Evolutionary conservation across 1,284 basidiomycete species (phyloP), one percentile per base, ranked within the genome.

Genomic region (Puccinia sorghi): DNA sequence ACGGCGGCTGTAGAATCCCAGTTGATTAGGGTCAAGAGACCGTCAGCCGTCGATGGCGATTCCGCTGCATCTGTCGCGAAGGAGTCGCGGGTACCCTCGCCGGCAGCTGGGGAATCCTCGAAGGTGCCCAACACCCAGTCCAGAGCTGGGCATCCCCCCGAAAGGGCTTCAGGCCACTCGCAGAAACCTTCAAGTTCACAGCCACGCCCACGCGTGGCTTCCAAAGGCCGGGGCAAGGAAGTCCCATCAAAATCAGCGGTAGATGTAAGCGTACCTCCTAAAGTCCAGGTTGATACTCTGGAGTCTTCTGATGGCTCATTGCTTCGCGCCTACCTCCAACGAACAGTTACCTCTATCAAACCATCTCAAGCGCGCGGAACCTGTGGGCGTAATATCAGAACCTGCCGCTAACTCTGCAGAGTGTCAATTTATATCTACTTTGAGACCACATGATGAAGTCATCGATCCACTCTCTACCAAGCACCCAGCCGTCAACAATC

Each of bases 131-230:
- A 20, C 59, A 39, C 37, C 9, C 59, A 25, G 22, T 59, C 57
- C n/a, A 25, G 12, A 39, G 59, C 59, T 5, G 17, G 20, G 17
- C 20, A 41, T 32, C 39, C 59, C 8, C 59, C 61, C 25, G 39
- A 0, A 46, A 64, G 46, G 20, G 32, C 61, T 25, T 64, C 61
- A 25, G 61, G 39, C 41, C 61, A 13, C 25, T 64, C 61, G 27
- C 39, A 41, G n/a, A 64, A 46, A 25, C 61, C 61, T 15, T 64
- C 61, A 39, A 64, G 61, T n/a, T 22, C n/a, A 43, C 61, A 64
- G 37, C 13, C n/a, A 12, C 39, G 39, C 39, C 15, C 61, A 11
- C 39, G 39, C n/a, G 39, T 64, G 37, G 41, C 37, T 61, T 61
- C 59, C 1, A 61, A 37, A 17, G 17, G 15, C 39, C 39, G 37